Evolutionary conservation across 2,329 filamentous ascomycete species (phyloP).

Genomic region (Chaetomiaceae sp.): DNA sequence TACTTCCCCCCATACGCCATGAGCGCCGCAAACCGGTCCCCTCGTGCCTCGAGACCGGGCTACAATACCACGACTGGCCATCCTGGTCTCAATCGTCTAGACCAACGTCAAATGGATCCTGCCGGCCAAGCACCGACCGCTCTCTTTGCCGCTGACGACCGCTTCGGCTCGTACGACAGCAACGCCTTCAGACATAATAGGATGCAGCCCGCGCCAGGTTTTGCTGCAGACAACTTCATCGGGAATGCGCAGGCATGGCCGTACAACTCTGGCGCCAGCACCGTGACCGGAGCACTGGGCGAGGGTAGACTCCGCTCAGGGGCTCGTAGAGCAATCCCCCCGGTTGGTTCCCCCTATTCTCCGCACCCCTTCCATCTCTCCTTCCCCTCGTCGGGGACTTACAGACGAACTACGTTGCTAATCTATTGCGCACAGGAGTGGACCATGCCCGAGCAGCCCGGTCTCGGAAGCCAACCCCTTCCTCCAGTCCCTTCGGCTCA

Average conservation of each 20-base stretch:
- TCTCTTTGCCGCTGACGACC: conserved; percentile 28
- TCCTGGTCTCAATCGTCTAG: conserved; percentile 25
- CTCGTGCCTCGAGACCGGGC: conserved; percentile 27
- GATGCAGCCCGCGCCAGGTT: conserved; percentile 24
- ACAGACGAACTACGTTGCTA: background rate
- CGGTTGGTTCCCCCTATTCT: conserved; percentile 16
- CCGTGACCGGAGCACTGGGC: conserved; percentile 28
- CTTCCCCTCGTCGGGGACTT: background rate
- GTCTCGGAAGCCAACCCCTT: conserved; percentile 24
- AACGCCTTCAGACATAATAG: conserved; percentile 28
- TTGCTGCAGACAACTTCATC: conserved; percentile 26
- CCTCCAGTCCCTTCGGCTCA: conserved; percentile 26
- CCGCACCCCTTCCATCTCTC: background rate
- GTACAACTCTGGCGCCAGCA: conserved; percentile 31
- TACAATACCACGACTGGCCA: conserved; percentile 30
- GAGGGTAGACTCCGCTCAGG: conserved; percentile 26
- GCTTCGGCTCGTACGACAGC: conserved; percentile 30
- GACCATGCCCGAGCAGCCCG: conserved; percentile 26
- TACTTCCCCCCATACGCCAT: conserved; percentile 25
- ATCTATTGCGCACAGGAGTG: conserved; percentile 22
- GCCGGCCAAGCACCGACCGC: conserved; percentile 24
- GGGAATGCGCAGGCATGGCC: conserved; percentile 29
- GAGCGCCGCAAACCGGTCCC: conserved; percentile 28
- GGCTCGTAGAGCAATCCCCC: conserved; percentile 24
- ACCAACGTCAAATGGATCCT: conserved; percentile 30